Percentiles rank a stretch among this genome's conserved stretches.
phyloP scores from a whole-genome alignment of 176 grass and related monocot species.

The Oryza longistaminata region DNA sequence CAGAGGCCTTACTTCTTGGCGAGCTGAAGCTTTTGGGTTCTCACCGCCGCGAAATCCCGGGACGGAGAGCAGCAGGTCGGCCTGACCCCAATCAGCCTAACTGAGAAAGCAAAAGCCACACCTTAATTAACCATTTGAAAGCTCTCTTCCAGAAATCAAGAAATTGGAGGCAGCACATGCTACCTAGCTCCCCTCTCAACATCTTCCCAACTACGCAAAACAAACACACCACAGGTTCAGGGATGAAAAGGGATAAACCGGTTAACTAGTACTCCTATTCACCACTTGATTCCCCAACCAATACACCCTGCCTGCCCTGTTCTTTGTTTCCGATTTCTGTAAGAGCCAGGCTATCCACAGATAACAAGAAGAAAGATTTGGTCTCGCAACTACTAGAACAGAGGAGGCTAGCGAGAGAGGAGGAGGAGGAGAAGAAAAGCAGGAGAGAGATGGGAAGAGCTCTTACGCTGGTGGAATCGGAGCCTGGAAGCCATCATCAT shows the following conservation, averaged over 20 bases:
- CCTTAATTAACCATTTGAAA: neutral
- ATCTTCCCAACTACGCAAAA: neutral
- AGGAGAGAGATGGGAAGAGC: too few relatives aligned
- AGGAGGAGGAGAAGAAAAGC: too few relatives aligned
- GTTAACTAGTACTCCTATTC: neutral
- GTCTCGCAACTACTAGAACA: neutral
- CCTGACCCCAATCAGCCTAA: constrained; percentile 38
- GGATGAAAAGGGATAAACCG: too few relatives aligned
- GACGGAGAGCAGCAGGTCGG: constrained; percentile 28
- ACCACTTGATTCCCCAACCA: neutral
- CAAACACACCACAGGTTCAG: neutral
- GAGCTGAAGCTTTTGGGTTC: constrained; percentile 61
- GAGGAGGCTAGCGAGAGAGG: too few relatives aligned
- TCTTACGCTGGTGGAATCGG: too few relatives aligned
- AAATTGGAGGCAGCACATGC: neutral
- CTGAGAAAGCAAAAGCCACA: constrained; percentile 29
- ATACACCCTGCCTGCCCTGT: neutral
- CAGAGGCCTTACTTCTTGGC: constrained; percentile 66
- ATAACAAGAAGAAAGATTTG: too few relatives aligned
- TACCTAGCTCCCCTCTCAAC: neutral
- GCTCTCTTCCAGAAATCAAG: neutral
- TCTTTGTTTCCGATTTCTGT: neutral
- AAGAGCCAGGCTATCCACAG: neutral
- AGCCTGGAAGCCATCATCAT: too few relatives aligned
- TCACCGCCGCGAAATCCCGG: constrained; percentile 43